These are phyloP conservation scores for Rubia yunnanensis DNA, from an alignment of 257 asterid species.

Conservation along the genomic window DNA sequence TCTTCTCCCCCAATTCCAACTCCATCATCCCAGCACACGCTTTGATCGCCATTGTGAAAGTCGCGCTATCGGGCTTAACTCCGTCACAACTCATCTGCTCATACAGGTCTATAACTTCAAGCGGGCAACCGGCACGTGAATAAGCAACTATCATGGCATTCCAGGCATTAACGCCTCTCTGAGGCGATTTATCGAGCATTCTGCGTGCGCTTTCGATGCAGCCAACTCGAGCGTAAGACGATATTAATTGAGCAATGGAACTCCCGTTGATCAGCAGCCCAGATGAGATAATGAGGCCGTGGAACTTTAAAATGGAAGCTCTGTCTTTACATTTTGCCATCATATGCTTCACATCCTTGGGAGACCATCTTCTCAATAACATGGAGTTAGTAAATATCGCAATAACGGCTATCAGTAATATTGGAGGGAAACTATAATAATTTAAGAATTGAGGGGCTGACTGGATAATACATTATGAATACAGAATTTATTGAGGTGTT, in stretches of 20 bases:
- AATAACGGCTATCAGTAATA: neutral
- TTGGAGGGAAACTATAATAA: neutral
- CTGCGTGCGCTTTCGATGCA: conserved; percentile 31
- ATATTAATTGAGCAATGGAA: conserved; percentile 31
- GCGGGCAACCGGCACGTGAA: conserved; percentile 30
- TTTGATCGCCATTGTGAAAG: conserved; percentile 63
- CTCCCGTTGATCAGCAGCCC: conserved; percentile 35
- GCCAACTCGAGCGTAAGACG: conserved; percentile 39
- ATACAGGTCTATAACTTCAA: conserved; percentile 34
- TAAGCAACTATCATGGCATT: conserved; percentile 54
- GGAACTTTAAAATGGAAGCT: conserved; percentile 39
- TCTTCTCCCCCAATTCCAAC: conserved; percentile 38
- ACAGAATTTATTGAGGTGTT: no score
- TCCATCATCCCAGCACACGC: conserved; percentile 57
- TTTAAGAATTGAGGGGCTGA: neutral
- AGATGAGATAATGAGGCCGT: conserved; percentile 39
- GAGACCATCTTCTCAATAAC: conserved; percentile 34
- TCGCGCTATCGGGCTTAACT: conserved; percentile 69
- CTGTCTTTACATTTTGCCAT: conserved; percentile 32
- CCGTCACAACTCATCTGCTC: conserved; percentile 29
- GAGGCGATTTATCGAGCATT: conserved; percentile 55
- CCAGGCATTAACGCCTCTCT: conserved; percentile 47
- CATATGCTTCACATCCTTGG: conserved; percentile 26
- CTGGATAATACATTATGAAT: no score
- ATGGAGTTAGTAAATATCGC: conserved; percentile 5